These are phyloP conservation scores for Nicotiana rustica DNA, from an alignment of 305 asterid species.

Conservation along the genomic window DNA sequence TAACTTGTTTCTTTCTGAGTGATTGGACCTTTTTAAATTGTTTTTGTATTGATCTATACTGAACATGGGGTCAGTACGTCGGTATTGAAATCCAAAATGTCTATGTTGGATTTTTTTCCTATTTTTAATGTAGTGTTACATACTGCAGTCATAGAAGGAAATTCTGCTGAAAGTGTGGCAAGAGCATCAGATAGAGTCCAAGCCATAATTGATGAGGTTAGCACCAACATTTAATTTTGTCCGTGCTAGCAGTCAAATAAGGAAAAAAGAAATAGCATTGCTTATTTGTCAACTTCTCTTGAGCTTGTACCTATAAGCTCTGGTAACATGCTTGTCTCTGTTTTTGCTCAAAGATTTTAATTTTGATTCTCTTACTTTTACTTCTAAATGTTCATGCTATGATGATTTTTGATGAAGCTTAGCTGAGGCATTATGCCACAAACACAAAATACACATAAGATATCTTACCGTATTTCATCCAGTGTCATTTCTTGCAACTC, in stretches of 20 bases:
- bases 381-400: not conserved
- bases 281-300: not conserved
- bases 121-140: conserved; percentile 22
- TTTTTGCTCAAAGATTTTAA: not conserved
- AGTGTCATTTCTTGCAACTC: not conserved
- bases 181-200: conserved; percentile 72
- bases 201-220: conserved; percentile 70
- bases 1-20: not conserved
- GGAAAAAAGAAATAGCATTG: conserved; percentile 2
- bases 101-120: not conserved
- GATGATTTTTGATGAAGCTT: not conserved
- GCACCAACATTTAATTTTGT: conserved; percentile 28
- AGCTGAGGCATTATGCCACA: not conserved
- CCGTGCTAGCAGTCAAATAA: not conserved
- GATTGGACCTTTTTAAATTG: not conserved
- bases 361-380: not conserved
- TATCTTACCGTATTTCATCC: not conserved
- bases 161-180: conserved; percentile 72
- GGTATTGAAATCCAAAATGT: conserved; percentile 20
- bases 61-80: not conserved
- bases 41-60: not conserved
- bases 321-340: conserved; percentile 4
- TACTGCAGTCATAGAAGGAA: conserved; percentile 80
- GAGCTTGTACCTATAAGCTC: conserved; percentile 6
- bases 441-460: not conserved